phyloP scores from a whole-genome alignment of 1,284 basidiomycete genomes.

The Vanrija pseudolonga region DNA sequence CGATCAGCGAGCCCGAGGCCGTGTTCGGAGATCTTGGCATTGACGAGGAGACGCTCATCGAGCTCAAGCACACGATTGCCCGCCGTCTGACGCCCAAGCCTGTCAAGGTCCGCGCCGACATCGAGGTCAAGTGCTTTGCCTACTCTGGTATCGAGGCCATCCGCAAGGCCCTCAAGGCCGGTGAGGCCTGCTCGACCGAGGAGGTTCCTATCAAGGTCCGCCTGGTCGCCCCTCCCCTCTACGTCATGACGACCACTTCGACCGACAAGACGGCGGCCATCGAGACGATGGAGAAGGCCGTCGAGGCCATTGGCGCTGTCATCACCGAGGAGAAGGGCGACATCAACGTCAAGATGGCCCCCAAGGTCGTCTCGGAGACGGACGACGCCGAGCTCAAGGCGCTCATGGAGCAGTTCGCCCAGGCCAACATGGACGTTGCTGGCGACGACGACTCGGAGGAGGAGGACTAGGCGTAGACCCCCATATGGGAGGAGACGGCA shows the following conservation, averaged over 20 bases:
- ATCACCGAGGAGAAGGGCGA: slow-evolving; percentile 83
- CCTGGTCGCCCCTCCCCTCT: slow-evolving; percentile 92
- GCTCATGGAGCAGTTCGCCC: slow-evolving; percentile 86
- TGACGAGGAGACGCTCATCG: slow-evolving; percentile 59
- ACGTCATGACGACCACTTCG: slow-evolving; percentile 91
- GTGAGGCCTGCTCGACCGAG: slow-evolving; percentile 81
- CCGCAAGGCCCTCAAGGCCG: slow-evolving; percentile 82
- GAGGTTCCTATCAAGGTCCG: slow-evolving; percentile 96
- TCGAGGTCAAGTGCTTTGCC: slow-evolving; percentile 95
- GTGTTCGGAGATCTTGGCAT: slow-evolving; percentile 72
- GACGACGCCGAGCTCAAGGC: slow-evolving; percentile 93
- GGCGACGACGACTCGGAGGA: slow-evolving; percentile 67
- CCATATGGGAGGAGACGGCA: no score
- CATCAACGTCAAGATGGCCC: slow-evolving; percentile 95
- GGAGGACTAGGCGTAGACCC: slow-evolving; percentile 29
- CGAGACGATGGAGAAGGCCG: slow-evolving; percentile 86
- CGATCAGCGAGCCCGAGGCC: slow-evolving; percentile 81
- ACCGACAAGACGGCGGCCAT: slow-evolving; percentile 96
- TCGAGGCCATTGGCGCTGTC: slow-evolving; percentile 79
- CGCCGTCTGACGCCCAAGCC: slow-evolving; percentile 95
- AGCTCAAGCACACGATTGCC: slow-evolving; percentile 83
- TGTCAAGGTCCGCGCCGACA: slow-evolving; percentile 96
- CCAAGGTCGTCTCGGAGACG: slow-evolving; percentile 93
- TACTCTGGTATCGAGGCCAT: slow-evolving; percentile 98
- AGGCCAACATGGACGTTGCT: slow-evolving; percentile 89